A percentile compares a stretch with the other conserved stretches of the same genome.
phyloP scores from a whole-genome alignment of 805 yeast genomes.

The Kurtzmaniella fragi region DNA sequence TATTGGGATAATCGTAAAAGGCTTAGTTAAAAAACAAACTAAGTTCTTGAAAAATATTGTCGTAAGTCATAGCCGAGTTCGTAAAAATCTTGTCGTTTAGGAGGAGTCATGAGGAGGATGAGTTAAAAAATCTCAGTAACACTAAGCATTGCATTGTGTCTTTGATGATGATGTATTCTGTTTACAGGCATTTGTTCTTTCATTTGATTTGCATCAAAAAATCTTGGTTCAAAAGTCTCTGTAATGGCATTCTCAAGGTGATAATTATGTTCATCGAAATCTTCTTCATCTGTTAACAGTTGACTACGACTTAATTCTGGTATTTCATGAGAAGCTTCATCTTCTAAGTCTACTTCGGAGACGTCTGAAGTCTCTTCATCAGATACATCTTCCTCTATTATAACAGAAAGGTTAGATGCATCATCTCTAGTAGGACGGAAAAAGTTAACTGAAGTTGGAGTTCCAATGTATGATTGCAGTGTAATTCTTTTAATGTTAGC shows the following conservation, averaged over 20 bases:
- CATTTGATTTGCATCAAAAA: constrained; percentile 1
- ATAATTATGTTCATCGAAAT: constrained; percentile 6
- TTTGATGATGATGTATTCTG: constrained; percentile 13
- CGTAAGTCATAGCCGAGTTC: constrained; percentile 11
- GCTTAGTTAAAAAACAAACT: too few relatives aligned
- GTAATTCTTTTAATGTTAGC: neutral
- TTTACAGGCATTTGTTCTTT: constrained; percentile 3
- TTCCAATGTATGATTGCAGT: neutral
- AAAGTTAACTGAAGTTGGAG: constrained; percentile 1
- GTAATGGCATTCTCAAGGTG: neutral
- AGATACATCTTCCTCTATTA: constrained; percentile 8
- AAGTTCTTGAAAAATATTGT: too few relatives aligned
- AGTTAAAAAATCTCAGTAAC: constrained; percentile 33
- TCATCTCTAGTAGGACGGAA: neutral
- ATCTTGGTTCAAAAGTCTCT: constrained; percentile 2
- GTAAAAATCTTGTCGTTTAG: too few relatives aligned
- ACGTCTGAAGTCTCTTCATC: constrained; percentile 2
- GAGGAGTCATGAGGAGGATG: constrained; percentile 20
- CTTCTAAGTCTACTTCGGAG: constrained; percentile 5
- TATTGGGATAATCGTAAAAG: too few relatives aligned
- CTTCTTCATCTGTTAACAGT: constrained; percentile 17
- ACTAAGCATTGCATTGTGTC: constrained; percentile 31
- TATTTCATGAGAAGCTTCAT: constrained; percentile 5
- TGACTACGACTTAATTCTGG: constrained; percentile 15
- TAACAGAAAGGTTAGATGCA: neutral